Evolutionary conservation across 2,329 filamentous ascomycete species (phyloP), one percentile per base, ranked within the genome.

Genomic region (Calonectria ilicicola): DNA sequence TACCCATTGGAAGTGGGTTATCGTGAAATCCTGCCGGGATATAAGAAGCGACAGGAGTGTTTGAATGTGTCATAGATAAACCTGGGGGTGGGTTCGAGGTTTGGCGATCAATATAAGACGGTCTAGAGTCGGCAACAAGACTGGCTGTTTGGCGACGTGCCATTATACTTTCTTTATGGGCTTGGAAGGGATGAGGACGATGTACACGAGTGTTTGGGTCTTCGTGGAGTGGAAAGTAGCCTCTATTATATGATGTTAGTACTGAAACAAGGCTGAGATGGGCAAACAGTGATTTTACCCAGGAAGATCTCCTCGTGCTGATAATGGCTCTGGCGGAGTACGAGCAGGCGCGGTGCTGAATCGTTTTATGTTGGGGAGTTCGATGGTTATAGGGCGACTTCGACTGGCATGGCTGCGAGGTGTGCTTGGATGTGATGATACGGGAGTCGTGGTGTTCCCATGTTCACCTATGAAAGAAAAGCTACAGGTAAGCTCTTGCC

Each of bases 221-320:
- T 80, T 91, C 90, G 81, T 91, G 90, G 38, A 89, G 81, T 21
- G 90, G 90, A 76, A 92, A 92, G 77, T 92, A 92, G 32, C 88
- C 90, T 80, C 90, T 92, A 75, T 42, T 14, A 38, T 14, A 4
- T 9, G 8, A 2, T 19, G 29, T 58, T 26, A 44, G 49, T 76
- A n/a, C 73, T 49, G 53, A 23, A 42, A 32, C 27, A n/a, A 15
- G 29, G 69, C 9, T 9, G 14, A 6, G 12, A 60, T 5, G 10
- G 29, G 3, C 21, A 29, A 10, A 29, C 4, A 2, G 23, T 10
- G 17, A 19, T 65, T 87, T 80, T 87, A 92, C 91, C 90, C 90
- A 79, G 85, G 86, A 63, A 90, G 78, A 80, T 92, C 90, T 65
- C 90, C 91, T 67, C 90, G 85, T 53, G 88, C 91, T 29, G 90